Percentiles rank a stretch among this genome's conserved stretches.
Evolutionary conservation across 495 filamentous ascomycete genomes (phyloP).

Genomic region (Penicillium parvum): DNA sequence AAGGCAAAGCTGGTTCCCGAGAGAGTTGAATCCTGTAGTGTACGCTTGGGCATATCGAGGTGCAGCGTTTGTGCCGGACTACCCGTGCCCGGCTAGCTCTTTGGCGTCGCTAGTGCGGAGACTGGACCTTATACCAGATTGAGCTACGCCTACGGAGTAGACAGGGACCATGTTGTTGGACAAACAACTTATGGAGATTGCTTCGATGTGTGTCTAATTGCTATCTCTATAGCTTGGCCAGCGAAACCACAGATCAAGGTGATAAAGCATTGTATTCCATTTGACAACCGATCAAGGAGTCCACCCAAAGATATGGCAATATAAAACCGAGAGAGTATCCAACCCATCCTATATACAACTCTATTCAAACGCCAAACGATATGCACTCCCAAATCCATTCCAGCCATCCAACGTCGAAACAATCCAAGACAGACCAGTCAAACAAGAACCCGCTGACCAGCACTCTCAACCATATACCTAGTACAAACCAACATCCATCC

Average conservation of each 20-base stretch:
- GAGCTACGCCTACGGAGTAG: too few relatives aligned
- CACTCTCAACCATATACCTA: too few relatives aligned
- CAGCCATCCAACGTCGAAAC: background rate
- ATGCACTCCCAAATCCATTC: background rate
- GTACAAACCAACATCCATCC: too few relatives aligned
- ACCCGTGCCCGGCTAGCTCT: background rate
- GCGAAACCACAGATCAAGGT: too few relatives aligned
- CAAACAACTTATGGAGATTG: too few relatives aligned
- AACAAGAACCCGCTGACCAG: too few relatives aligned
- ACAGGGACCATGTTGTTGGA: too few relatives aligned
- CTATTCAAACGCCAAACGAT: background rate
- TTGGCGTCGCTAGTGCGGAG: conserved; percentile 1
- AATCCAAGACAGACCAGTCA: background rate
- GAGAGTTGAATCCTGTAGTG: background rate
- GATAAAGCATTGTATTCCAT: too few relatives aligned
- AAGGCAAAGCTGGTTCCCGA: background rate
- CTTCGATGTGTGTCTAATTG: too few relatives aligned
- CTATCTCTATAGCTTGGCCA: too few relatives aligned
- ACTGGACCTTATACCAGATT: background rate
- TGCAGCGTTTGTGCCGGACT: conserved; percentile 1
- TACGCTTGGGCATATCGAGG: conserved; percentile 2
- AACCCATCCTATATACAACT: background rate
- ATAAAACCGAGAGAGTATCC: background rate
- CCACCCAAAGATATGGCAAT: background rate
- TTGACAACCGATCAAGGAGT: too few relatives aligned